Conservation (phyloP, 2,329 filamentous ascomycete species). For the Epichloe scottii region DNA sequence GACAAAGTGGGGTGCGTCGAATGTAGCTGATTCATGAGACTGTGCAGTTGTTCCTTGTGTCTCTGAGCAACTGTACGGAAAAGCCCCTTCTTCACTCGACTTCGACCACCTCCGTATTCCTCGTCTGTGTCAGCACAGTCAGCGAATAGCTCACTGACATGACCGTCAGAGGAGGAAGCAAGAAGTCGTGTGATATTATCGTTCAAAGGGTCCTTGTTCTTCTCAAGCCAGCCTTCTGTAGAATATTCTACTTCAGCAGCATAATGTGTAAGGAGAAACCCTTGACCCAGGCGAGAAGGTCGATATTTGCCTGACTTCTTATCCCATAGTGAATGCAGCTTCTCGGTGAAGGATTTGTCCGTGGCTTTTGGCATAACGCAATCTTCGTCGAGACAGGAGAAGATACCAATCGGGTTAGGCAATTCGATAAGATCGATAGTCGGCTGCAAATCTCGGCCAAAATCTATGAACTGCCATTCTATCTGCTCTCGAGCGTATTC, state of each 20-base stretch:
- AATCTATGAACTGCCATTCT: constrained; percentile 99
- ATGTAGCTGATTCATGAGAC: constrained; percentile 84
- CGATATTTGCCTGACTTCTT: constrained; percentile 92
- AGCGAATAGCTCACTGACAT: constrained; percentile 72
- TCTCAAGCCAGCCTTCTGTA: constrained; percentile 90
- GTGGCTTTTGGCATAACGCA: constrained; percentile 98
- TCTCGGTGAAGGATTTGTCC: constrained; percentile 93
- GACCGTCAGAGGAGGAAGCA: constrained; percentile 67
- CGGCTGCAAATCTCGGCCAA: constrained; percentile 89
- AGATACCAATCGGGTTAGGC: constrained; percentile 94
- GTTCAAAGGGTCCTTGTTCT: constrained; percentile 97
- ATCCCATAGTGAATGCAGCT: constrained; percentile 93
- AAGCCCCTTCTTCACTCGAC: constrained; percentile 87
- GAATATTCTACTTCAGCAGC: constrained; percentile 96
- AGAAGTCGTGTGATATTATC: constrained; percentile 91
- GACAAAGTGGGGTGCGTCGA: constrained; percentile 95
- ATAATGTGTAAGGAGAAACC: constrained; percentile 94
- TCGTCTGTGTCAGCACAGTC: constrained; percentile 82
- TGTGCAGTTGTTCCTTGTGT: constrained; percentile 98
- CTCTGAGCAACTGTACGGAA: constrained; percentile 94
- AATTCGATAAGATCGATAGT: constrained; percentile 96
- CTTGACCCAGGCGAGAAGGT: constrained; percentile 73
- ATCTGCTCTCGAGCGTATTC: constrained; percentile 97
- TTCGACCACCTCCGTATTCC: constrained; percentile 52
- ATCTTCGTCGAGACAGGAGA: constrained; percentile 95